These are phyloP conservation scores for Tilletia indica DNA, from an alignment of 1,284 basidiomycete species.

Conservation along the genomic window DNA sequence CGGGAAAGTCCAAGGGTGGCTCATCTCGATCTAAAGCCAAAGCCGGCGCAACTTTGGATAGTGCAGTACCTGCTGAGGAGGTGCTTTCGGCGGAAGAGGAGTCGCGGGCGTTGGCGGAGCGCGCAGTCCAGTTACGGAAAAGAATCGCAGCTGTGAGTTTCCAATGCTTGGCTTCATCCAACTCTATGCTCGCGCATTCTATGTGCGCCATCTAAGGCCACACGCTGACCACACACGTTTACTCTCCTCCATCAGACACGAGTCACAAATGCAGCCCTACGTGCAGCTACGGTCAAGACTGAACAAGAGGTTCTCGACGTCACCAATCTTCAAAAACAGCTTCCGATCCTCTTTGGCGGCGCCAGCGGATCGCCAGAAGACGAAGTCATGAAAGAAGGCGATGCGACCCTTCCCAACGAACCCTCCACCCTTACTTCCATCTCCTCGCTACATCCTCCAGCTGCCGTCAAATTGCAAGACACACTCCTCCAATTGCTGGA, in stretches of 20 bases:
- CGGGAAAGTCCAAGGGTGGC: conserved; percentile 7
- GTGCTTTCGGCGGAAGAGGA: background rate
- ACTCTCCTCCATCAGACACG: background rate
- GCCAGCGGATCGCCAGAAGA: background rate
- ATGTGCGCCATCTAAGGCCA: background rate
- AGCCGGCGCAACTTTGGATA: background rate
- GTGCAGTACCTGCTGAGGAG: background rate
- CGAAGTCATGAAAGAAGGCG: background rate
- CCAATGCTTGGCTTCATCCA: background rate
- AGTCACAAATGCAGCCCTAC: background rate
- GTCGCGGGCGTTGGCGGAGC: conserved; percentile 1
- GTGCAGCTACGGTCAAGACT: background rate
- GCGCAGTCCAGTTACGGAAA: background rate
- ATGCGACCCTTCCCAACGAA: background rate
- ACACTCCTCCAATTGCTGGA: background rate
- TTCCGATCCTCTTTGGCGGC: background rate
- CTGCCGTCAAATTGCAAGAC: background rate
- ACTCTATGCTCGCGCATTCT: too few relatives aligned
- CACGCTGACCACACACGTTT: too few relatives aligned
- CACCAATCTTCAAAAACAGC: background rate
- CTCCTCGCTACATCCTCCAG: background rate
- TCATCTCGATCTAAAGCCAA: background rate
- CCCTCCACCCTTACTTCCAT: background rate
- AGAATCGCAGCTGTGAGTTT: conserved; percentile 4
- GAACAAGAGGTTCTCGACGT: background rate